Evolutionary conservation across 768 basidiomycete genomes (phyloP).

Genomic region (Mycena pura): DNA sequence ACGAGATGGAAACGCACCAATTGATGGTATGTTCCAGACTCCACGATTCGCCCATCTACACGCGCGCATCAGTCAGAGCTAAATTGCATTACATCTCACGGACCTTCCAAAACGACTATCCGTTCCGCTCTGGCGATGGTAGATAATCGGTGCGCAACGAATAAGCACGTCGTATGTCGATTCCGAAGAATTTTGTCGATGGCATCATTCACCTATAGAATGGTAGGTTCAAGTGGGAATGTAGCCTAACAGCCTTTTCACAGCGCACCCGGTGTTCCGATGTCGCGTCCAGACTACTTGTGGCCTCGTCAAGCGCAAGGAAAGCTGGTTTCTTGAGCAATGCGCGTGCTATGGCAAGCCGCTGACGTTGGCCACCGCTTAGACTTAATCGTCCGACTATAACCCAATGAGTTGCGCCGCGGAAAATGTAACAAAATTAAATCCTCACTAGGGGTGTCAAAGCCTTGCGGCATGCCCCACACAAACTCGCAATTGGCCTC

Average conservation of each 20-base stretch:
- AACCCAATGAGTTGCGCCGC: neutral
- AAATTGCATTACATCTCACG: slow-evolving; percentile 10
- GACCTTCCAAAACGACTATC: slow-evolving; percentile 89
- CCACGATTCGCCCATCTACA: slow-evolving; percentile 77
- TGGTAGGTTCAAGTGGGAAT: neutral
- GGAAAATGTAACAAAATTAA: neutral
- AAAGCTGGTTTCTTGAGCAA: slow-evolving; percentile 89
- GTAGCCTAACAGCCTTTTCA: neutral
- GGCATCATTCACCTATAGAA: slow-evolving; percentile 79
- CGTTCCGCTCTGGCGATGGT: slow-evolving; percentile 91
- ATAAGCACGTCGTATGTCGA: slow-evolving; percentile 83
- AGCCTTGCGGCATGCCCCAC: slow-evolving; percentile 92
- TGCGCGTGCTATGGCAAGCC: slow-evolving; percentile 85
- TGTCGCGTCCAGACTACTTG: slow-evolving; percentile 86
- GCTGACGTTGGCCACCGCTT: slow-evolving; percentile 82
- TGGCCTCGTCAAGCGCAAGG: slow-evolving; percentile 89
- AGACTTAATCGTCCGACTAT: slow-evolving; percentile 73
- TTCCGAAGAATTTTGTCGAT: slow-evolving; percentile 86
- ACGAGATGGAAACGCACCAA: slow-evolving; percentile 55
- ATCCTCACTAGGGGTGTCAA: slow-evolving; percentile 86
- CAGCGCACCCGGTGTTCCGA: slow-evolving; percentile 77
- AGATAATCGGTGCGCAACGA: slow-evolving; percentile 89
- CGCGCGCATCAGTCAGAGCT: neutral
- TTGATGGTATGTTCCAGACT: slow-evolving; percentile 82
- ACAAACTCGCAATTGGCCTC: slow-evolving; percentile 97